These are phyloP conservation scores for Boletus coccyginus DNA, from an alignment of 768 basidiomycete species.

Conservation along the genomic window DNA sequence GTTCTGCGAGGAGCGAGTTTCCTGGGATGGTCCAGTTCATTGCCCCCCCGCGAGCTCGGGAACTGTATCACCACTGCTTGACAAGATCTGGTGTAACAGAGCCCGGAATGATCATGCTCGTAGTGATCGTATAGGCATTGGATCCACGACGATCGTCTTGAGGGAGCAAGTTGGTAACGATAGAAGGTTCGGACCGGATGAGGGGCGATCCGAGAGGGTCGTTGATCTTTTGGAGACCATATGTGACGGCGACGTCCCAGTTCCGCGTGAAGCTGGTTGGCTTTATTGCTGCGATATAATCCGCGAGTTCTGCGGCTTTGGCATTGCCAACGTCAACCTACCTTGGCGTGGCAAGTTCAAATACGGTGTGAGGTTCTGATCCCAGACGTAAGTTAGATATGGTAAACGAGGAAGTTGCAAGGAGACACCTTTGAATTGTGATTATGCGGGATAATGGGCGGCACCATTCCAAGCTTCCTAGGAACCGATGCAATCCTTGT, in stretches of 20 bases:
- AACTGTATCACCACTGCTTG: no score
- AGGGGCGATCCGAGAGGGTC: background rate
- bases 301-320: no score
- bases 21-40: background rate
- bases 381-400: background rate
- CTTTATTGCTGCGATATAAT: background rate
- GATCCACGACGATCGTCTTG: background rate
- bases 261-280: background rate
- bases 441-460: background rate
- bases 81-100: background rate
- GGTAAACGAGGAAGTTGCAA: background rate
- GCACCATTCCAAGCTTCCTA: no score
- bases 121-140: no score
- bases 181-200: background rate
- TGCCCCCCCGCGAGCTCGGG: no score
- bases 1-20: no score
- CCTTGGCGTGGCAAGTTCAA: no score
- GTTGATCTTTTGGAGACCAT: background rate
- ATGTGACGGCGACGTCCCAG: background rate
- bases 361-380: background rate
- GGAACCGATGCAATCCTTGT: no score
- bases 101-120: background rate
- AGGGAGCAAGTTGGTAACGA: background rate
- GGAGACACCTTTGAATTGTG: background rate
- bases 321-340: background rate